phyloP scores from a whole-genome alignment of 169 alveolate genomes.

The Cryptosporidium bovis region DNA sequence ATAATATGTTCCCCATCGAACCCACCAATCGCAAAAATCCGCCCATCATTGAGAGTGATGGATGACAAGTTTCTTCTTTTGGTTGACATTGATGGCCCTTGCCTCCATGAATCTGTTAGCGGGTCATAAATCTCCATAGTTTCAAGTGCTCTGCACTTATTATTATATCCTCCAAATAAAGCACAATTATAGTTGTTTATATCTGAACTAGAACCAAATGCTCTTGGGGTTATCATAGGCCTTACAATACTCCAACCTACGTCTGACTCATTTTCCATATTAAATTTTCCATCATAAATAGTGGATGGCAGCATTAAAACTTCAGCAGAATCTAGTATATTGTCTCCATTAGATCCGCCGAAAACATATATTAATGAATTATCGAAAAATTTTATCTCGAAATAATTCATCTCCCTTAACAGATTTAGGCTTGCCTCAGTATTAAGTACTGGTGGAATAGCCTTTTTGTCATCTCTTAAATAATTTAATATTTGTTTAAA shows the following conservation, averaged over 20 bases:
- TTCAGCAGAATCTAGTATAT: constrained; percentile 55
- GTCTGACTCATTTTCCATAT: not conserved
- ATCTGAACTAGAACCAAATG: constrained; percentile 34
- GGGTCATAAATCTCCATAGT: constrained; percentile 64
- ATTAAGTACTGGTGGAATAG: constrained; percentile 13
- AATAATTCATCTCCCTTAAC: constrained; percentile 43
- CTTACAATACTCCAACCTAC: constrained; percentile 47
- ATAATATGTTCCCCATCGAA: constrained; percentile 44
- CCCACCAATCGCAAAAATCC: constrained; percentile 64
- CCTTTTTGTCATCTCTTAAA: constrained; percentile 17
- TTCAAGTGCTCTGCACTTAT: constrained; percentile 14
- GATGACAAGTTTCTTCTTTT: constrained; percentile 60
- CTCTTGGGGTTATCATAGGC: constrained; percentile 43
- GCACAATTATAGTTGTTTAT: constrained; percentile 41
- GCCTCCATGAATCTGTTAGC: constrained; percentile 56
- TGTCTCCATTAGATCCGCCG: constrained; percentile 66
- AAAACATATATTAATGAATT: constrained; percentile 58
- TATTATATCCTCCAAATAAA: constrained; percentile 64
- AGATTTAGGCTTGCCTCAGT: constrained; percentile 35
- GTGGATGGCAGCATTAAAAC: constrained; percentile 9
- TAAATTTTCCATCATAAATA: constrained; percentile 17
- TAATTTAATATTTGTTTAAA: constrained; percentile 37
- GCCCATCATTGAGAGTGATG: constrained; percentile 36
- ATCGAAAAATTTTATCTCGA: constrained; percentile 39
- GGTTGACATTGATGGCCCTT: constrained; percentile 41